Evolutionary conservation across 768 basidiomycete species (phyloP).

Genomic region (Pleurotus pulmonarius): DNA sequence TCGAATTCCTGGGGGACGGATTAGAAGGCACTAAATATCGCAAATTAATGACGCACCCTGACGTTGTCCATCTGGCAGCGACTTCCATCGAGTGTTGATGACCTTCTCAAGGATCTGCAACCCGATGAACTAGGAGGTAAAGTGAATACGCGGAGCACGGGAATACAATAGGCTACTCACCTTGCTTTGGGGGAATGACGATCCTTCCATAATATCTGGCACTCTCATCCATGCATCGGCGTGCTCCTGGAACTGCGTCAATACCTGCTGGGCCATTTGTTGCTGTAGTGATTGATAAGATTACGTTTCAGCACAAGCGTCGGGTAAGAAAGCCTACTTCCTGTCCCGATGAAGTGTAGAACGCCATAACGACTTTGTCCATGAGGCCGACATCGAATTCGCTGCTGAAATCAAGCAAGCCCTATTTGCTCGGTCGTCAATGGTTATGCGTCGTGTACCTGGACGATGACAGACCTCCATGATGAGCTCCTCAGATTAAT

Average conservation of each 20-base stretch:
- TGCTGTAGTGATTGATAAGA: constrained; percentile 49
- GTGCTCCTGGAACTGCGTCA: constrained; percentile 95
- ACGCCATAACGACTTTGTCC: constrained; percentile 90
- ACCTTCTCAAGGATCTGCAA: constrained; percentile 96
- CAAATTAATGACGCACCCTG: constrained; percentile 49
- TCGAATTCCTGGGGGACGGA: constrained; percentile 46
- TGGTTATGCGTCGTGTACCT: constrained; percentile 15
- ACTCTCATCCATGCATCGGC: constrained; percentile 97
- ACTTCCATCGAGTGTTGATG: constrained; percentile 93
- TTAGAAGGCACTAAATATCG: too few species aligned
- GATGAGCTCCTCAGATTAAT: constrained; percentile 15
- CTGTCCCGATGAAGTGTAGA: constrained; percentile 80
- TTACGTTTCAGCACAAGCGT: background rate
- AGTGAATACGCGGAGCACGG: background rate
- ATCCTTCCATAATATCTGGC: constrained; percentile 86
- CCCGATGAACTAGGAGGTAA: constrained; percentile 75
- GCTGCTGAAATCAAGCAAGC: constrained; percentile 87
- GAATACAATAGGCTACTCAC: constrained; percentile 27
- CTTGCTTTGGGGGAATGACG: constrained; percentile 84
- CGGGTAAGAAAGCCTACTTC: constrained; percentile 53
- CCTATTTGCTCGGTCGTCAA: constrained; percentile 39
- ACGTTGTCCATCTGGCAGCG: constrained; percentile 91
- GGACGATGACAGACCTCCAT: constrained; percentile 39
- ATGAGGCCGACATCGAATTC: constrained; percentile 92
- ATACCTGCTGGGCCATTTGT: constrained; percentile 89